Conservation (phyloP, 2,329 filamentous ascomycete species). For the Akanthomyces muscarius region DNA sequence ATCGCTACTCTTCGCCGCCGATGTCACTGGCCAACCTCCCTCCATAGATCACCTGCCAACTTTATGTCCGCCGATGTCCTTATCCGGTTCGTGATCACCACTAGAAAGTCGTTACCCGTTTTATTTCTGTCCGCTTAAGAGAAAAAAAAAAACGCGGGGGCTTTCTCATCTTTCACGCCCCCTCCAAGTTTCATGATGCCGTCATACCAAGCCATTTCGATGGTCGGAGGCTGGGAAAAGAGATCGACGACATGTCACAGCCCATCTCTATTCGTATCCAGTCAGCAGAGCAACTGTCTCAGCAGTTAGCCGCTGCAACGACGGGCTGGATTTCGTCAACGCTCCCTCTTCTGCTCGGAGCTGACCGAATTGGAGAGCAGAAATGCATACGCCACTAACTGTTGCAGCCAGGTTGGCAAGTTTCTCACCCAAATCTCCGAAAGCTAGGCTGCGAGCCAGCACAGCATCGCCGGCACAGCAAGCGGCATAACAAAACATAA, state of each 20-base stretch:
- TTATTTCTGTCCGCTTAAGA: neutral
- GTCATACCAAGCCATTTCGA: neutral
- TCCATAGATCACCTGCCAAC: neutral
- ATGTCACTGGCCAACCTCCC: neutral
- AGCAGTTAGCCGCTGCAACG: neutral
- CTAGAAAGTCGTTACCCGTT: neutral
- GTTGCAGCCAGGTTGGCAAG: neutral
- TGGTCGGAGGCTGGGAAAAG: neutral
- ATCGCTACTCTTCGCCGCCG: neutral
- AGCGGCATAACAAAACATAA: neutral
- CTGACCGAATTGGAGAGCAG: neutral
- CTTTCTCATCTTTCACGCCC: neutral
- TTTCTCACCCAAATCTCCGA: neutral
- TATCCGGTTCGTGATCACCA: neutral
- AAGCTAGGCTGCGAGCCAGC: neutral
- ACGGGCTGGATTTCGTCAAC: neutral
- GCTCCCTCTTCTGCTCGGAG: neutral
- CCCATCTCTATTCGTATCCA: neutral
- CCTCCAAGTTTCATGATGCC: slow-evolving; percentile 1
- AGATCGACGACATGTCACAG: neutral
- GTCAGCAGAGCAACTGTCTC: slow-evolving; percentile 1
- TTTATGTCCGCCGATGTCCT: neutral
- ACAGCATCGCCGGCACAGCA: neutral
- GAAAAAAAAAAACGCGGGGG: neutral
- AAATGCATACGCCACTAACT: neutral